Evolutionary conservation across 208 protist genomes (phyloP), one percentile per base, ranked within the genome.

Genomic region (Acanthamoeba quina): DNA sequence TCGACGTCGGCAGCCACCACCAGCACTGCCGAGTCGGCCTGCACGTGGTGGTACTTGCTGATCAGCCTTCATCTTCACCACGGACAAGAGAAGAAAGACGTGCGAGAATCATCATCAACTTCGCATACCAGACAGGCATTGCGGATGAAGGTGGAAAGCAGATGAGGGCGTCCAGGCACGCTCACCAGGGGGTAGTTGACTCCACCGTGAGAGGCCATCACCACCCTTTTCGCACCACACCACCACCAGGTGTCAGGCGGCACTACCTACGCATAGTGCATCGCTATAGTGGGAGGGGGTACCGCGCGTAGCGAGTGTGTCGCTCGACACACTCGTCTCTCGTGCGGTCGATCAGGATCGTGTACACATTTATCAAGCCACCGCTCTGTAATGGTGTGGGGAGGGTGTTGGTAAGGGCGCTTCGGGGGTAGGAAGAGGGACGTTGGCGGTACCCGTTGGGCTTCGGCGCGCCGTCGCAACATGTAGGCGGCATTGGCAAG

Each of bases 11-110:
- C 60, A 29, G 60, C 60, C 60, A 68, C 26, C 26, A 29, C 60
- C 60, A 68, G 60, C 60, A 68, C 60, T 10, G 60, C 60, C 60
- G 60, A 68, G 60, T 68, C 60, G n/a, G 60, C 60, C 54, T 58
- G 13, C 5, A 54, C 49, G 15, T 5, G 52, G 52, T 19, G 37
- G 37, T n/a, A n/a, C n/a, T n/a, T n/a, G n/a, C n/a, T n/a, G n/a
- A n/a, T n/a, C n/a, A n/a, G n/a, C n/a, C n/a, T n/a, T n/a, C n/a
- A n/a, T n/a, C n/a, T n/a, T n/a, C n/a, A 56, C 52, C 9, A 7
- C 0, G 11, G 15, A 56, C 3, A 56, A 56, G 15, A 2, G 52
- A 10, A 56, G 15, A 17, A 56, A 56, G 52, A 56, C 15, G 52
- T n/a, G n/a, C n/a, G n/a, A n/a, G n/a, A n/a, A n/a, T n/a, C n/a